These are phyloP conservation scores for Penicillium crustosum DNA, from an alignment of 2,329 filamentous ascomycete species.

Conservation along the genomic window DNA sequence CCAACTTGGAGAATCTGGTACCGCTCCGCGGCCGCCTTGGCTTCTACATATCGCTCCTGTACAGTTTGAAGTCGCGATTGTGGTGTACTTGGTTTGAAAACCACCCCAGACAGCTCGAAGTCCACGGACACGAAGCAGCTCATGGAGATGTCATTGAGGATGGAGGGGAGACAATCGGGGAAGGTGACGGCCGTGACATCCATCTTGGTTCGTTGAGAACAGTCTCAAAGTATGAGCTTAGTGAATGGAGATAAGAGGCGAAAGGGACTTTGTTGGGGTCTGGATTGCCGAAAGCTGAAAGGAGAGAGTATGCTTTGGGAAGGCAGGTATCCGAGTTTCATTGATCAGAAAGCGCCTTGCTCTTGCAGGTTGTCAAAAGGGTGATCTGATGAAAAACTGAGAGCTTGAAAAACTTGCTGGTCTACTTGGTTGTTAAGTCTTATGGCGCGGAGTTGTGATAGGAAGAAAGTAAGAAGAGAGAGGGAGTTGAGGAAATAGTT, in stretches of 20 bases:
- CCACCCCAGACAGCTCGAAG: constrained; percentile 66
- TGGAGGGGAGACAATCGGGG: constrained; percentile 51
- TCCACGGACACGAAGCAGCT: constrained; percentile 65
- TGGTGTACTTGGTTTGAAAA: constrained; percentile 40
- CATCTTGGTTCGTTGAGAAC: constrained; percentile 45
- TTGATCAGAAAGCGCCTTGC: background rate
- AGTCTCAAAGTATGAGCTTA: background rate
- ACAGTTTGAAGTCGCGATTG: constrained; percentile 51
- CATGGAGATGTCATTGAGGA: constrained; percentile 58
- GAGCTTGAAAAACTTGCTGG: background rate
- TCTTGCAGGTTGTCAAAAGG: background rate
- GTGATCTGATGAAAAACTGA: background rate
- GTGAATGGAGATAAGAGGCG: background rate
- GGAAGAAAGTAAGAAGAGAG: background rate
- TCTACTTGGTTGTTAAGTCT: background rate
- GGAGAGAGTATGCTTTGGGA: background rate
- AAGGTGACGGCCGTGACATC: constrained; percentile 56
- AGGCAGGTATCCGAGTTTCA: background rate
- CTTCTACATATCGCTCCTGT: constrained; percentile 61
- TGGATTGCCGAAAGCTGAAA: background rate
- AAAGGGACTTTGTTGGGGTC: background rate
- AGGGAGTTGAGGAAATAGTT: background rate
- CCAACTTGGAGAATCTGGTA: constrained; percentile 67
- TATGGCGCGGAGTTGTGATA: background rate
- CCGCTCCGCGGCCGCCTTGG: constrained; percentile 59